Conservation (phyloP, 2,329 filamentous ascomycete species). For the Leptodontidium sp. region DNA sequence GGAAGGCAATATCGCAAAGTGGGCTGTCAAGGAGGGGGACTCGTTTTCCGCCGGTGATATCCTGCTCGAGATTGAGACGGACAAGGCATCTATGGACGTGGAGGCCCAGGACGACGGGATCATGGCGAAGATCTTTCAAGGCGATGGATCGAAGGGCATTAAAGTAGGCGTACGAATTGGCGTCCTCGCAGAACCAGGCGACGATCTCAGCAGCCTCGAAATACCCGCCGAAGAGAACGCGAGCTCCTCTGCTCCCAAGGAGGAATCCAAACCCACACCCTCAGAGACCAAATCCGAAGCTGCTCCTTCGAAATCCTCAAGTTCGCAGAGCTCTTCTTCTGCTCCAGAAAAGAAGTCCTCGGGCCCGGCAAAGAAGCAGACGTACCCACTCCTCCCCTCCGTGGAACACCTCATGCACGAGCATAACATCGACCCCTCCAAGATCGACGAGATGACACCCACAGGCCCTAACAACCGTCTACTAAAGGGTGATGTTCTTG, state of each 20-base stretch:
- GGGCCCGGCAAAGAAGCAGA: constrained; percentile 67
- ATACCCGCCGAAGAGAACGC: constrained; percentile 72
- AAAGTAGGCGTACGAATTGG: constrained; percentile 84
- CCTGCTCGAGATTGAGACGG: constrained; percentile 90
- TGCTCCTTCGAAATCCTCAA: constrained; percentile 27
- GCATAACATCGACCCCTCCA: constrained; percentile 78
- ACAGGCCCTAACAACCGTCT: constrained; percentile 89
- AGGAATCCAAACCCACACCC: constrained; percentile 41
- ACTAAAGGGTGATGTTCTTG: constrained; percentile 94
- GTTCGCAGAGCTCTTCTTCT: constrained; percentile 28
- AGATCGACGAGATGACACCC: constrained; percentile 82
- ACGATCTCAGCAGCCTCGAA: constrained; percentile 78
- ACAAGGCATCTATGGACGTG: constrained; percentile 95
- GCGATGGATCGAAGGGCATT: constrained; percentile 77
- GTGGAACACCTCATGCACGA: constrained; percentile 83
- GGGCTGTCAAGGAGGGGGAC: constrained; percentile 89
- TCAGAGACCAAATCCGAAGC: constrained; percentile 36
- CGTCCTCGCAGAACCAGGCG: constrained; percentile 81
- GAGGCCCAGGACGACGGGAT: constrained; percentile 91
- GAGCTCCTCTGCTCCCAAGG: constrained; percentile 44
- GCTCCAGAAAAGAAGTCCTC: constrained; percentile 48
- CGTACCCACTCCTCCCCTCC: constrained; percentile 81
- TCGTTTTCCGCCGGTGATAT: constrained; percentile 85
- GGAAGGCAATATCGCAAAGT: constrained; percentile 85
- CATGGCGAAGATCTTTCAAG: constrained; percentile 81